phyloP scores from a whole-genome alignment of 495 filamentous ascomycete species.

The Aspergillus olivimuriae region DNA sequence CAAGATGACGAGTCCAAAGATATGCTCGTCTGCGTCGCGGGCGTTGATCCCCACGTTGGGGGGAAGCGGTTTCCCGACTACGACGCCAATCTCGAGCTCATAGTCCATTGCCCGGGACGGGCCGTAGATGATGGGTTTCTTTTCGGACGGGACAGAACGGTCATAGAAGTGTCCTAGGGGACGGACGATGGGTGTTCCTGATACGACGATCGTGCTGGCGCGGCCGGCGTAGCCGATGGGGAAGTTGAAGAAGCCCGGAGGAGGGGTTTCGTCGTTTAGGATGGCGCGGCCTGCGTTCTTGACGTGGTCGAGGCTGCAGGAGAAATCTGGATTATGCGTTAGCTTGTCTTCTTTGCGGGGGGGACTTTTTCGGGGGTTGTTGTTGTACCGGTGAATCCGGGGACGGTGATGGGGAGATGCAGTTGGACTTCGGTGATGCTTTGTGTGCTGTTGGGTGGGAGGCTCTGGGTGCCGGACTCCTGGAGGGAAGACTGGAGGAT shows the following conservation, averaged over 20 bases:
- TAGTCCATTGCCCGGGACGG: slow-evolving; percentile 63
- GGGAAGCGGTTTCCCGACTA: slow-evolving; percentile 48
- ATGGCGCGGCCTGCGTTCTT: slow-evolving; percentile 25
- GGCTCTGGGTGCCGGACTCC: slow-evolving; percentile 46
- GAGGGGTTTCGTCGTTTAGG: slow-evolving; percentile 29
- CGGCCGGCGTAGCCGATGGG: slow-evolving; percentile 62
- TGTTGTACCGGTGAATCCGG: slow-evolving; percentile 53
- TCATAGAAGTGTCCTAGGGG: slow-evolving; percentile 69
- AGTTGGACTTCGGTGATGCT: slow-evolving; percentile 52
- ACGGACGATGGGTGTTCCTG: slow-evolving; percentile 61
- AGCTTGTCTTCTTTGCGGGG: background rate
- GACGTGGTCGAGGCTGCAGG: slow-evolving; percentile 37
- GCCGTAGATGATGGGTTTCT: slow-evolving; percentile 38
- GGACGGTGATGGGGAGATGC: slow-evolving; percentile 71
- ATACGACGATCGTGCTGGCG: slow-evolving; percentile 64
- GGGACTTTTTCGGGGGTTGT: background rate
- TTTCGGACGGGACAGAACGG: slow-evolving; percentile 4
- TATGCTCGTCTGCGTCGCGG: slow-evolving; percentile 54
- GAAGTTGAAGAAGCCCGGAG: slow-evolving; percentile 28
- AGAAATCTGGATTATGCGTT: slow-evolving; percentile 86
- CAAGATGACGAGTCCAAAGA: slow-evolving; percentile 81
- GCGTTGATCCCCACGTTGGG: slow-evolving; percentile 14
- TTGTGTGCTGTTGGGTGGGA: slow-evolving; percentile 43
- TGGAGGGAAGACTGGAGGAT: slow-evolving; percentile 18
- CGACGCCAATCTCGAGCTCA: slow-evolving; percentile 76